phyloP scores from a whole-genome alignment of 306 rosid genomes.

The Cotoneaster glaucophyllus region DNA sequence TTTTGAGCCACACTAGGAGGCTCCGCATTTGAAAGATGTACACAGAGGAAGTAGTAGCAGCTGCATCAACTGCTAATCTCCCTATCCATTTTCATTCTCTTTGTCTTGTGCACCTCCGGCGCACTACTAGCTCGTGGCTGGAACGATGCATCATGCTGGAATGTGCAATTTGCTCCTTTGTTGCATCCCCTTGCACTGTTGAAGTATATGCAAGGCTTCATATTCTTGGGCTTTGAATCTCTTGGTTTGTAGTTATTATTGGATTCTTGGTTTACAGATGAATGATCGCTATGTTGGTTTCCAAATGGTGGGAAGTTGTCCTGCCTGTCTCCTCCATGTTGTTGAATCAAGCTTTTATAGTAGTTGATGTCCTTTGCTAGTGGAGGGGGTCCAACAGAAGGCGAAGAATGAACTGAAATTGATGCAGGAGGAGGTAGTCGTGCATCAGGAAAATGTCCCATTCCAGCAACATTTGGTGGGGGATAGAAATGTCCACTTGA shows the following conservation, averaged over 20 bases:
- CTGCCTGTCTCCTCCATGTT: conserved; percentile 81
- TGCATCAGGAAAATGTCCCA: conserved; percentile 33
- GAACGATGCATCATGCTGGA: conserved; percentile 61
- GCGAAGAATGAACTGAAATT: conserved; percentile 30
- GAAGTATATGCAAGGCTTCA: conserved; percentile 89
- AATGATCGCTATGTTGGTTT: conserved; percentile 37
- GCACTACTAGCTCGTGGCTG: conserved; percentile 49
- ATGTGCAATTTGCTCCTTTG: conserved; percentile 75
- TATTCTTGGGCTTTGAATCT: conserved; percentile 60
- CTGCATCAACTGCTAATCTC: conserved; percentile 65
- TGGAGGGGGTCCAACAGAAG: conserved; percentile 39
- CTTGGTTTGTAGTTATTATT: conserved; percentile 42
- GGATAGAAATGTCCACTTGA: conserved; percentile 36
- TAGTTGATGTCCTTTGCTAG: conserved; percentile 59
- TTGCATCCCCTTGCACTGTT: conserved; percentile 89
- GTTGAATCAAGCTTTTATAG: conserved; percentile 90
- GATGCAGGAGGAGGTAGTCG: conserved; percentile 29
- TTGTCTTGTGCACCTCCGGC: conserved; percentile 46
- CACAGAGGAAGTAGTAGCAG: conserved; percentile 13
- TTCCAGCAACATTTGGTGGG: conserved; percentile 31
- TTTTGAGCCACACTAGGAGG: conserved; percentile 22
- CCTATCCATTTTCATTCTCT: conserved; percentile 77
- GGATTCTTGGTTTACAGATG: conserved; percentile 44
- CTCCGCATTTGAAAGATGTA: conserved; percentile 28
- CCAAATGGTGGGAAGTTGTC: conserved; percentile 42